Percentiles rank a stretch among this genome's conserved stretches.
Evolutionary conservation across 2,329 filamentous ascomycete species (phyloP).

Genomic region (Myotisia sp.): DNA sequence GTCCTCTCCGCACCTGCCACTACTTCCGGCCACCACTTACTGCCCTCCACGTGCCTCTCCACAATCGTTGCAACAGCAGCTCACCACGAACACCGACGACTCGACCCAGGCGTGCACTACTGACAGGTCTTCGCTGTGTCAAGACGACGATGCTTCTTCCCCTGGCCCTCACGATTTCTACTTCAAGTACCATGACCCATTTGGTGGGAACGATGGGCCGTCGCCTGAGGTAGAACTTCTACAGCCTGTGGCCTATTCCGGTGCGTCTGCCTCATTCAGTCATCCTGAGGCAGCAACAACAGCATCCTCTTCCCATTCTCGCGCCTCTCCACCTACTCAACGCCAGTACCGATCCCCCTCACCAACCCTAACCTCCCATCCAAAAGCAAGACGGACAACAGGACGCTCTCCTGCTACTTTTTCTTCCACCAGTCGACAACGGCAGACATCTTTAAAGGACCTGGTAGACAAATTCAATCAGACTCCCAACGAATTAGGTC

Average conservation of each 20-base stretch:
- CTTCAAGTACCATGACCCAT: slow-evolving; percentile 30
- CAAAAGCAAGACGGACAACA: slow-evolving; percentile 4
- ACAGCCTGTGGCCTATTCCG: no score
- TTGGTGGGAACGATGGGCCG: slow-evolving; percentile 19
- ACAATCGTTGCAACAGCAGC: slow-evolving; percentile 14
- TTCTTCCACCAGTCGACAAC: slow-evolving; percentile 12
- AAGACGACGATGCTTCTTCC: slow-evolving; percentile 20
- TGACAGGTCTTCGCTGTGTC: no score
- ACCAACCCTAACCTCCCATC: slow-evolving; percentile 14
- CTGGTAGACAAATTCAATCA: slow-evolving; percentile 67
- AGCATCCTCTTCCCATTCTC: neutral
- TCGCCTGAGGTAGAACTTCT: no score
- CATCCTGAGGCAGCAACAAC: neutral
- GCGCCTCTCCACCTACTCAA: neutral
- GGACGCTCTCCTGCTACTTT: slow-evolving; percentile 19
- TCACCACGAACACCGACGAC: slow-evolving; percentile 13
- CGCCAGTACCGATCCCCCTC: slow-evolving; percentile 20
- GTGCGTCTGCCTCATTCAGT: no score
- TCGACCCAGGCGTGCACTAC: slow-evolving; percentile 8
- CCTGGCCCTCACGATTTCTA: slow-evolving; percentile 40
- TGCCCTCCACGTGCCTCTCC: slow-evolving; percentile 14
- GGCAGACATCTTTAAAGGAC: slow-evolving; percentile 62
- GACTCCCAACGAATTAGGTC: slow-evolving; percentile 35
- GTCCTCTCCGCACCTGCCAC: slow-evolving; percentile 13
- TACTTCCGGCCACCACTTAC: slow-evolving; percentile 19